These are phyloP conservation scores for Cucumis sativus DNA, from an alignment of 306 rosid species.

Conservation along the genomic window DNA sequence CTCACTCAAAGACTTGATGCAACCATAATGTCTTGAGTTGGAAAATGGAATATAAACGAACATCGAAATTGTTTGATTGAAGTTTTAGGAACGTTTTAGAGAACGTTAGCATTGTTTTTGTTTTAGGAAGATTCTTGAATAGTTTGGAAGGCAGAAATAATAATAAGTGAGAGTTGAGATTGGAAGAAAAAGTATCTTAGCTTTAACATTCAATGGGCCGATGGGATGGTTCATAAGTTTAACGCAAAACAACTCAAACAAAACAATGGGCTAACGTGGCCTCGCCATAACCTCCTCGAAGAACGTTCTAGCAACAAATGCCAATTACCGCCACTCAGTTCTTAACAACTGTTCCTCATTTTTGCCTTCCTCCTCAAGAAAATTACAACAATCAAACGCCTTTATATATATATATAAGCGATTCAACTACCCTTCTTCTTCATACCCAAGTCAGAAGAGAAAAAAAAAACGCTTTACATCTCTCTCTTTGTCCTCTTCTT, in stretches of 20 bases:
- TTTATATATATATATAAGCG: background rate
- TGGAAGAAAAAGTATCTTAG: background rate
- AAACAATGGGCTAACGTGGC: constrained; percentile 7
- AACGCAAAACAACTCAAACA: background rate
- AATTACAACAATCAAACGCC: background rate
- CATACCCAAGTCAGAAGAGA: background rate
- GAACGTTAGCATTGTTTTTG: too few species aligned
- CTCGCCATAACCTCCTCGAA: background rate
- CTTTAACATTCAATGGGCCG: background rate
- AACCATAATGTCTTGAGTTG: too few species aligned
- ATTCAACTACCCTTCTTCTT: background rate
- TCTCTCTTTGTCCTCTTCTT: background rate
- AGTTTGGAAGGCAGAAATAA: background rate
- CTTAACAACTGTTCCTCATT: too few species aligned
- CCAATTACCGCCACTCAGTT: background rate
- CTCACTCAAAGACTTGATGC: too few species aligned
- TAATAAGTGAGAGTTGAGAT: background rate
- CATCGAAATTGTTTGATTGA: too few species aligned
- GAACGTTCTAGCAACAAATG: background rate
- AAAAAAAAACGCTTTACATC: too few species aligned
- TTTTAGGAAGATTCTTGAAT: background rate
- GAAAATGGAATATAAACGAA: too few species aligned
- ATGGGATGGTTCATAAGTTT: background rate
- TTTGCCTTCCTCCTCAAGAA: background rate
- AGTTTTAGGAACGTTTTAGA: too few species aligned